Conservation (phyloP, 768 basidiomycete genomes). For the Lentinula detonsa region DNA sequence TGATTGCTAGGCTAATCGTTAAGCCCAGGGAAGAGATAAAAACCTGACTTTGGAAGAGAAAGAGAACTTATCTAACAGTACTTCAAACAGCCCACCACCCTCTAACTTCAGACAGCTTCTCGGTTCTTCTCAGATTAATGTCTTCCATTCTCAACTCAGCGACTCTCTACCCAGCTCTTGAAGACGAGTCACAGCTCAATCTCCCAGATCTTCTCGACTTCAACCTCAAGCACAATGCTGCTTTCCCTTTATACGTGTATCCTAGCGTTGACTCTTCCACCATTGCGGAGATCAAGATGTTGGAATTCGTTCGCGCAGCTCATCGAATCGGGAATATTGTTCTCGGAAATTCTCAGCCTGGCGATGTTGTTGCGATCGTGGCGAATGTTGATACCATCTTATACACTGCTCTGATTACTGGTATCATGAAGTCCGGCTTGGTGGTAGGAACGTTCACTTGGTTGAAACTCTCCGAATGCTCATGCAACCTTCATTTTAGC, state of each 20-base stretch:
- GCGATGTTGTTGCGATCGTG: slow-evolving; percentile 23
- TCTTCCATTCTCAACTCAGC: background rate
- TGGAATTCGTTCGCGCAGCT: slow-evolving; percentile 21
- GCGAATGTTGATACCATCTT: slow-evolving; percentile 23
- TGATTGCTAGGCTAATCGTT: background rate
- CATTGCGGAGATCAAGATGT: slow-evolving; percentile 15
- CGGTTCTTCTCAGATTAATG: background rate
- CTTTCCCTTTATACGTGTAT: slow-evolving; percentile 24
- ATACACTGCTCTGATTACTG: slow-evolving; percentile 20
- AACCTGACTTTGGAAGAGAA: background rate
- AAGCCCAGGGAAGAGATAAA: background rate
- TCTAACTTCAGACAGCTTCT: background rate
- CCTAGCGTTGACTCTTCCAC: slow-evolving; percentile 12
- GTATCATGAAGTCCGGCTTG: slow-evolving; percentile 20
- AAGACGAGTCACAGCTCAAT: slow-evolving; percentile 10
- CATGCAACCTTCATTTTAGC: slow-evolving; percentile 13
- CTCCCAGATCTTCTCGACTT: slow-evolving; percentile 27
- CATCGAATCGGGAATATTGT: slow-evolving; percentile 22
- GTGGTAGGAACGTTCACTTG: slow-evolving; percentile 20
- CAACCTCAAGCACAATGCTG: slow-evolving; percentile 27
- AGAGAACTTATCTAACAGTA: background rate
- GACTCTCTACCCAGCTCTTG: background rate
- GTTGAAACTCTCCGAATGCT: background rate
- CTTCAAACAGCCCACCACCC: background rate
- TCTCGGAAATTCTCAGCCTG: slow-evolving; percentile 11